Evolutionary conservation across 2,329 filamentous ascomycete genomes (phyloP), one percentile per base, ranked within the genome.

Genomic region (Didymella lethalis): DNA sequence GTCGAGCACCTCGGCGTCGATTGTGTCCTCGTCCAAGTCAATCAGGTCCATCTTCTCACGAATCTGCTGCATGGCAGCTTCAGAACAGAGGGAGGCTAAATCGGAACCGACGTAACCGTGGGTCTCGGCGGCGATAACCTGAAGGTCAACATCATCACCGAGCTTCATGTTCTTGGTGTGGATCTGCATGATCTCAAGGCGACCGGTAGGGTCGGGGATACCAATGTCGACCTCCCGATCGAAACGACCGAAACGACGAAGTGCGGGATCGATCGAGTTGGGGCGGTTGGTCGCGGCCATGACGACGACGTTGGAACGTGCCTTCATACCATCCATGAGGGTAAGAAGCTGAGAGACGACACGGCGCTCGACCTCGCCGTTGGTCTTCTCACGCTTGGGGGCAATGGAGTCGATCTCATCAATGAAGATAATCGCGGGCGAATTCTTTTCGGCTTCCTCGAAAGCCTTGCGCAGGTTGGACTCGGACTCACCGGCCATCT

Each of bases 101-200:
- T 99, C 95, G 31, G 95, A 98, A 84, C 95, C 95, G 67, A 99
- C 95, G 73, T 98, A 99, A 83, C 95, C 95, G 84, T 99, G 95
- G 46, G 95, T 99, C 84, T 99, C 95, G 29, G 95, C 88, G 54
- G 95, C 95, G 74, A 99, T 97, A 74, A 93, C 90, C 84, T 97
- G 94, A 44, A 99, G 87, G 74, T 99, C 95, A 62, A 99, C 95
- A 71, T 98, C 95, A 58, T 98, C 95, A 60, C 82, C 93, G 62
- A 99, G 88, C 86, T 99, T 99, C 95, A 99, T 99, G 87, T 99
- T 99, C 90, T 99, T 99, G 80, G 95, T 99, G 86, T 99, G 95
- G 69, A 99, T 99, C 81, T 96, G 92, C 62, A 99, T 89, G 75
- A 99, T 98, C 86, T 99, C 95, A 36, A 99, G 90, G 86, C 95